phyloP scores from a whole-genome alignment of 2,329 filamentous ascomycete species.

The Scedosporium boydii region DNA sequence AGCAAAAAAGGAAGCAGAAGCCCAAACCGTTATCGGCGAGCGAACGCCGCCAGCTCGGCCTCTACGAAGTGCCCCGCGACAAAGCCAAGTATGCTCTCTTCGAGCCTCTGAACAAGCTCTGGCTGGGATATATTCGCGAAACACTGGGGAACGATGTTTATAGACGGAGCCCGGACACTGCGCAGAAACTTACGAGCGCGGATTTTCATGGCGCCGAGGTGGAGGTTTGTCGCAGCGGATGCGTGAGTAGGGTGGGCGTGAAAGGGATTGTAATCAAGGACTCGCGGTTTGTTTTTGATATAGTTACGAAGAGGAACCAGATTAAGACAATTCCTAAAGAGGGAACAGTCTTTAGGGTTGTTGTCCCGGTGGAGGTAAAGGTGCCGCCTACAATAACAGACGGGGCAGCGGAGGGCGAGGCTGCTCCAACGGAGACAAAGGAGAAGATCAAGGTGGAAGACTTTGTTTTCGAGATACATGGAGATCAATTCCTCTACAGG shows the following conservation, averaged over 20 bases:
- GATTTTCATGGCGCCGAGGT: conserved; percentile 85
- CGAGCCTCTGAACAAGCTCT: conserved; percentile 65
- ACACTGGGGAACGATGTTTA: conserved; percentile 56
- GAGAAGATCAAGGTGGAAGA: conserved; percentile 12
- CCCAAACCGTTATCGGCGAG: conserved; percentile 68
- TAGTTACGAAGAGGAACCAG: conserved; percentile 63
- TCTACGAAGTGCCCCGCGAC: conserved; percentile 64
- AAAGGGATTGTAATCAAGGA: conserved; percentile 84
- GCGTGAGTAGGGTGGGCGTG: conserved; percentile 71
- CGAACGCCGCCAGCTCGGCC: conserved; percentile 61
- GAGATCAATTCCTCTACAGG: conserved; percentile 75
- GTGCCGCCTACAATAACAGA: conserved; percentile 14
- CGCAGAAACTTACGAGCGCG: conserved; percentile 70
- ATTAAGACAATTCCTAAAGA: conserved; percentile 84
- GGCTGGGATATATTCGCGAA: conserved; percentile 78
- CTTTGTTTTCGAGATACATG: conserved; percentile 76
- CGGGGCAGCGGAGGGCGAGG: conserved; percentile 7
- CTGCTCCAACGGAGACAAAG: conserved; percentile 11
- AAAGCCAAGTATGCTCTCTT: conserved; percentile 62
- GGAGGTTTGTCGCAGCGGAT: conserved; percentile 73
- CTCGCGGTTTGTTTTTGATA: conserved; percentile 74
- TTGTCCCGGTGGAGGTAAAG: conserved; percentile 40
- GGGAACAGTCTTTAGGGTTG: conserved; percentile 73
- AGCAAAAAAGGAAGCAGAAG: conserved; percentile 37
- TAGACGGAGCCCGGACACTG: conserved; percentile 46